Evolutionary conservation across 225 moss, liverwort and hornwort genomes (phyloP).

Genomic region (Physcomitrellopsis africana): DNA sequence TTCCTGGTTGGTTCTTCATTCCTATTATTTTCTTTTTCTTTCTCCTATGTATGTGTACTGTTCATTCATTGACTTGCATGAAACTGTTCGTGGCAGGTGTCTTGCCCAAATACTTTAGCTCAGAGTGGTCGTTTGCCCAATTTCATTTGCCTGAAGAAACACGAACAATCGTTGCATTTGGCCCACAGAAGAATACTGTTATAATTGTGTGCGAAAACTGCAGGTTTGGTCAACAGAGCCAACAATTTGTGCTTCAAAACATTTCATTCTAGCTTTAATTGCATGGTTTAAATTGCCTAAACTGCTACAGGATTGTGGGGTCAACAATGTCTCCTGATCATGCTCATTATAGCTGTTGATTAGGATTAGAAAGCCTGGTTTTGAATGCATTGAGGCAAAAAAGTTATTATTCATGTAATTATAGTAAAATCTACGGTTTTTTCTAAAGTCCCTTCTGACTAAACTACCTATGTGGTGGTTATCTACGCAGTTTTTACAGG

Average conservation of each 20-base stretch:
- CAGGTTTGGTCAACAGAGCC: slow-evolving; percentile 53
- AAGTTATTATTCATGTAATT: not conserved
- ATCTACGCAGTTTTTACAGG: slow-evolving; percentile 78
- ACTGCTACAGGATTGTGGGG: slow-evolving; percentile 7
- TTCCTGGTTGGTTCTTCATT: slow-evolving; percentile 10
- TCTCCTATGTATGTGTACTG: not conserved
- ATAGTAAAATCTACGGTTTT: not conserved
- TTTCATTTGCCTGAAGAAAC: slow-evolving; percentile 95
- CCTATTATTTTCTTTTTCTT: not conserved
- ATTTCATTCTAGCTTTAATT: slow-evolving; percentile 3
- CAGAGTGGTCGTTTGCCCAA: slow-evolving; percentile 97
- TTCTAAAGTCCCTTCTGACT: slow-evolving; percentile 27
- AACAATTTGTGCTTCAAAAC: slow-evolving; percentile 13
- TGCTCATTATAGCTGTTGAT: slow-evolving; percentile 4
- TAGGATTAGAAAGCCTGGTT: not conserved
- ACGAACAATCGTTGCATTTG: slow-evolving; percentile 85
- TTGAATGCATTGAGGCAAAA: not conserved
- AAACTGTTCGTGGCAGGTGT: slow-evolving; percentile 63
- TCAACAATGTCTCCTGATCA: slow-evolving; percentile 10
- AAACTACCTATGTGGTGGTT: slow-evolving; percentile 15
- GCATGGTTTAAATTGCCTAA: not conserved
- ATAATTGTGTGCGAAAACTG: slow-evolving; percentile 86
- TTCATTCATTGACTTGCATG: slow-evolving; percentile 6
- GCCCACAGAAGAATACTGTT: slow-evolving; percentile 88
- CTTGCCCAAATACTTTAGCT: slow-evolving; percentile 95